Evolutionary conservation across 148 eudicot genomes (phyloP).

Genomic region (Chenopodium suecicum): DNA sequence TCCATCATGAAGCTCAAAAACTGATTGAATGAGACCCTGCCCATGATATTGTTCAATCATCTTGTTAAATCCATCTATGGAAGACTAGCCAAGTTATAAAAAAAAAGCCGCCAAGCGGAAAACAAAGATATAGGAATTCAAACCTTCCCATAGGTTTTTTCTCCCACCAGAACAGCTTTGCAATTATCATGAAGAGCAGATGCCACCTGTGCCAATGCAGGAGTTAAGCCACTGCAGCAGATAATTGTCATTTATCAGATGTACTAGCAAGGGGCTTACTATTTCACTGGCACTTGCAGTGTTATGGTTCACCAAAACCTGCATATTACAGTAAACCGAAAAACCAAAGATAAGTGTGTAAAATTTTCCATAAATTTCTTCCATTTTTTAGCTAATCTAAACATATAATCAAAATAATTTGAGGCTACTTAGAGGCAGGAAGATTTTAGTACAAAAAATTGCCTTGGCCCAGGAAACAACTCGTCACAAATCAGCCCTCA

Average conservation of each 20-base stretch:
- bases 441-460: background rate
- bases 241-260: constrained; percentile 10
- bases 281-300: constrained; percentile 99
- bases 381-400: background rate
- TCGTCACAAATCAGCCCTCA: background rate
- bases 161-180: constrained; percentile 91
- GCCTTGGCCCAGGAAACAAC: background rate
- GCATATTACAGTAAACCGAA: constrained; percentile 29
- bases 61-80: background rate
- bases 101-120: background rate
- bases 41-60: background rate
- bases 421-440: background rate
- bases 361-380: background rate
- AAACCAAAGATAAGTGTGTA: background rate
- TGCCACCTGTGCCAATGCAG: constrained; percentile 64
- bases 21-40: constrained; percentile 95
- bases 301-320: constrained; percentile 91
- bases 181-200: constrained; percentile 98
- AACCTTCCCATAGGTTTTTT: constrained; percentile 91
- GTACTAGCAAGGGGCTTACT: constrained; percentile 43
- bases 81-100: background rate
- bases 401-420: background rate
- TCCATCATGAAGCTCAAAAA: constrained; percentile 93
- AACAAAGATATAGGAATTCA: constrained; percentile 8
- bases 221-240: constrained; percentile 23